These are phyloP conservation scores for Reutealis trisperma DNA, from an alignment of 345 rosid species.

Conservation along the genomic window DNA sequence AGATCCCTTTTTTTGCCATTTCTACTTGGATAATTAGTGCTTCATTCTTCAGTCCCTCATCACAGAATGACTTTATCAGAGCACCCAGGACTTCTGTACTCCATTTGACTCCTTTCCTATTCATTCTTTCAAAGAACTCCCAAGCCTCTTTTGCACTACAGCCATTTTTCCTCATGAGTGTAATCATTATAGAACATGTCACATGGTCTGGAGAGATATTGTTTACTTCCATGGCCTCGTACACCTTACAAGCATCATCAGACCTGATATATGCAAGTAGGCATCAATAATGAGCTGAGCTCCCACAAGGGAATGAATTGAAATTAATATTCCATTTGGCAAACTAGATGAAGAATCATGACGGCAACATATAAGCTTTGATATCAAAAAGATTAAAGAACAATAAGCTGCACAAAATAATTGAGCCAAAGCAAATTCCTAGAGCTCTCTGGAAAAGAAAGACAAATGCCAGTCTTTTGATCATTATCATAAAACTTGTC, in stretches of 20 bases:
- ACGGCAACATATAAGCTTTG: background rate
- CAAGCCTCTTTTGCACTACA: constrained; percentile 71
- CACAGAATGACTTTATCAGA: constrained; percentile 77
- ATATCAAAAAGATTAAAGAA: background rate
- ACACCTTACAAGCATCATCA: constrained; percentile 70
- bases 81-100: constrained; percentile 68
- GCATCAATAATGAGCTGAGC: constrained; percentile 13
- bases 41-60: constrained; percentile 76
- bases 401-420: background rate
- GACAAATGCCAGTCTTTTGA: background rate
- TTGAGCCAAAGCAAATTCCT: background rate
- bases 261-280: constrained; percentile 45
- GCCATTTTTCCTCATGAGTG: constrained; percentile 68
- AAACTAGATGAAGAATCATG: background rate
- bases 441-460: background rate
- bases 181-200: constrained; percentile 74
- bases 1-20: constrained; percentile 82
- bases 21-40: constrained; percentile 76
- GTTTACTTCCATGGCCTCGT: constrained; percentile 61
- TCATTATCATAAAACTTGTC: background rate
- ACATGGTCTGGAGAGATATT: constrained; percentile 66
- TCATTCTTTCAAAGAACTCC: constrained; percentile 78
- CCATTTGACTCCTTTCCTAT: constrained; percentile 72
- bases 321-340: background rate
- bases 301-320: background rate